A percentile compares a stretch with the other conserved stretches of the same genome.
Conservation (phyloP, 2,329 filamentous ascomycete genomes). For the Davidsoniella virescens region DNA sequence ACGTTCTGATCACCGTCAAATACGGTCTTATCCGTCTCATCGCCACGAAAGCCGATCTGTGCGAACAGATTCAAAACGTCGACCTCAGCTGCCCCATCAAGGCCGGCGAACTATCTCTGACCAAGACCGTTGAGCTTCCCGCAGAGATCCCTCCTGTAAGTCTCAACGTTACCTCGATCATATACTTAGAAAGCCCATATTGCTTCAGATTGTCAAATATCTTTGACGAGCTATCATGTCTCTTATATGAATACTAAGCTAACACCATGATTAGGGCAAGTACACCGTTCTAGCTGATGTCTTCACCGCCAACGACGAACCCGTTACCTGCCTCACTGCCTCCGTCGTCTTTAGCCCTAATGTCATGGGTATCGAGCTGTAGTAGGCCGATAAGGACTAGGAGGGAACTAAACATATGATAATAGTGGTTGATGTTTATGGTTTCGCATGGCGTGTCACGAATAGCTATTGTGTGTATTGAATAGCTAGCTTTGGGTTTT, state of each 20-base stretch:
- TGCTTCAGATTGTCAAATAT: neutral
- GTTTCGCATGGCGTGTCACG: neutral
- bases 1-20: slow-evolving; percentile 73
- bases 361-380: slow-evolving; percentile 28
- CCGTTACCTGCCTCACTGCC: slow-evolving; percentile 77
- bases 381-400: slow-evolving; percentile 2
- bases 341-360: slow-evolving; percentile 42
- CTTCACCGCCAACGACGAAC: slow-evolving; percentile 51
- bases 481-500: neutral
- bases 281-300: slow-evolving; percentile 85
- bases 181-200: neutral
- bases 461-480: neutral
- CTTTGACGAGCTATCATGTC: too few species aligned
- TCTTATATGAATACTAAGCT: neutral
- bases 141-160: slow-evolving; percentile 75
- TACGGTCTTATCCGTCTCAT: slow-evolving; percentile 86
- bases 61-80: slow-evolving; percentile 76
- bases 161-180: slow-evolving; percentile 15
- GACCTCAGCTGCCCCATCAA: slow-evolving; percentile 80
- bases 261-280: slow-evolving; percentile 45
- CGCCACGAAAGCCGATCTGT: slow-evolving; percentile 65
- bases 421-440: neutral
- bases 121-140: slow-evolving; percentile 73
- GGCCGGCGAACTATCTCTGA: slow-evolving; percentile 55
- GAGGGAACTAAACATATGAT: neutral